Evolutionary conservation across 768 basidiomycete species (phyloP), one percentile per base, ranked within the genome.

Genomic region (Zangia roseola): DNA sequence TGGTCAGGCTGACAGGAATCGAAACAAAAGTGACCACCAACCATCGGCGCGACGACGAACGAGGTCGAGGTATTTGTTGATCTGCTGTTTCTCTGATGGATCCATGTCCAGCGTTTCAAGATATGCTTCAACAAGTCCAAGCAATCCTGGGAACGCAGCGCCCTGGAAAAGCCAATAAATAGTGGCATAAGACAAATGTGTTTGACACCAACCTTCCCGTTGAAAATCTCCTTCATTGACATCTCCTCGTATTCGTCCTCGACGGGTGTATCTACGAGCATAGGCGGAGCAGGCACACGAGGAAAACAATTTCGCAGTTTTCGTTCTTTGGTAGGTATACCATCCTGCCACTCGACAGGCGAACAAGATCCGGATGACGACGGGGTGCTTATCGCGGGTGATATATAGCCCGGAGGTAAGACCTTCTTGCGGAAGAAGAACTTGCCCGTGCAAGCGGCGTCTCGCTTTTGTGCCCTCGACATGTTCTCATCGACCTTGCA

Each of bases 401-500:
- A 61, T 14, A 64, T 56, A 17, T 65, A 55, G 26, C 77, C 80
- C 10, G 73, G 74, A 13, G 86, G 79, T 69, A 89, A 88, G 14
- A 98, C 79, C 47, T 86, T 75, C 68, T 89, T 94, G 43, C 94
- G 79, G 80, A 99, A 99, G 69, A 77, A 90, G 71, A 97, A 99
- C 65, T 80, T 88, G 55, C 80, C 77, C n/a, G 78, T 67, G 43
- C 71, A 71, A 19, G 84, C 79, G 1, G 94, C 95, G 60, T 91
- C 85, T 40, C 94, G 77, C 40, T 75, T 72, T 67, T 99, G 97
- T 1, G 95, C 94, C 52, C 87, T 79, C 20, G 69, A 78, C 97
- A 98, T 98, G 61, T 99, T 99, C 68, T 90, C 90, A 64, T 99
- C 94, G 36, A 98, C 97, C 94, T 97, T 60, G 3, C 33, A 33